phyloP scores from a whole-genome alignment of 1,284 basidiomycete genomes.

The Heliocybe sulcata region DNA sequence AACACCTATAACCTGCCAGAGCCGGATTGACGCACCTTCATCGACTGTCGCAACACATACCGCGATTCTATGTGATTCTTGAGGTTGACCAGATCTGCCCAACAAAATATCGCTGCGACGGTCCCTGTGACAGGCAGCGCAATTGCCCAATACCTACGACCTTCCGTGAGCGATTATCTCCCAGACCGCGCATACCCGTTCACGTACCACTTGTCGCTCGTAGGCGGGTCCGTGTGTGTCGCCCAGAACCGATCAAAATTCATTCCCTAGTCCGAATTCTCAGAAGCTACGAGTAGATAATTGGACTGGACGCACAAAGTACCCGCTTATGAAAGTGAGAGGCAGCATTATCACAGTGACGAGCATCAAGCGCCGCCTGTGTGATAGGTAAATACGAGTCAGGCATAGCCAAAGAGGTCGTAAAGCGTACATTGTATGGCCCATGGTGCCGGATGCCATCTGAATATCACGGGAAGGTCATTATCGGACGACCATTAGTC shows the following conservation, averaged over 20 bases:
- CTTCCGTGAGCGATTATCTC: no score
- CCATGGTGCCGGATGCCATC: conserved; percentile 67
- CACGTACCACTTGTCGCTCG: conserved; percentile 14
- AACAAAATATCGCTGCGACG: conserved; percentile 48
- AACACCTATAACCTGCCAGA: not conserved
- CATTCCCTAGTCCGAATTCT: conserved; percentile 44
- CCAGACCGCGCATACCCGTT: not conserved
- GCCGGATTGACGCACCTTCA: not conserved
- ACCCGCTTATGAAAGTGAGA: conserved; percentile 64
- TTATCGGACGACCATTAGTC: no score
- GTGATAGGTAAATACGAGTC: not conserved
- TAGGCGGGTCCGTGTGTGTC: conserved; percentile 25
- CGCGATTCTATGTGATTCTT: not conserved
- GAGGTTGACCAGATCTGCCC: conserved; percentile 32
- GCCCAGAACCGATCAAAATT: conserved; percentile 54
- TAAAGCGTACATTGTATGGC: conserved; percentile 43
- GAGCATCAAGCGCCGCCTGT: conserved; percentile 41
- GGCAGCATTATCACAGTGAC: conserved; percentile 67
- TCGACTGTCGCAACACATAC: not conserved
- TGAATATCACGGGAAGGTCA: no score
- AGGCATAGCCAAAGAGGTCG: not conserved
- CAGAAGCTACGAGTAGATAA: not conserved
- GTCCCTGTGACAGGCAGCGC: conserved; percentile 52
- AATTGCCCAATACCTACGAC: conserved; percentile 51
- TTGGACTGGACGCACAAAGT: conserved; percentile 41